Conservation (phyloP, 2,329 filamentous ascomycete genomes). For the Xylaria digitata region DNA sequence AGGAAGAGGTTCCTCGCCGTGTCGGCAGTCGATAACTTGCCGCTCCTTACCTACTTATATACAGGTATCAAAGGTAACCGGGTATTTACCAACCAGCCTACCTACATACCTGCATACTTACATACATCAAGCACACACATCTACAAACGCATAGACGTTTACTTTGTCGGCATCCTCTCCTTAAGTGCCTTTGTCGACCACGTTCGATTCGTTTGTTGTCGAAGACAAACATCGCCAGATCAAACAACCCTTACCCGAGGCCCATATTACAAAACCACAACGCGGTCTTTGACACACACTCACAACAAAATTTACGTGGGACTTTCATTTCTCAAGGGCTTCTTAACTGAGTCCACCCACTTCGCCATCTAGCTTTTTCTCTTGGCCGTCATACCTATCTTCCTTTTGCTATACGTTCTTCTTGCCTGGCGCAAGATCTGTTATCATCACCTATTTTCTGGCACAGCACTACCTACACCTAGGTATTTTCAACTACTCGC, state of each 20-base stretch:
- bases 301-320: conserved; percentile 12
- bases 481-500: conserved; percentile 10
- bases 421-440: conserved; percentile 45
- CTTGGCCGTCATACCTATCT: conserved; percentile 23
- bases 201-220: conserved; percentile 35
- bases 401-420: conserved; percentile 17
- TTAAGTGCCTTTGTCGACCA: conserved; percentile 34
- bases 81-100: neutral
- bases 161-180: conserved; percentile 10
- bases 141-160: neutral
- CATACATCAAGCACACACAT: conserved; percentile 4
- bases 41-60: conserved; percentile 50
- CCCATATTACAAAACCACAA: conserved; percentile 30
- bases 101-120: neutral
- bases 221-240: conserved; percentile 17
- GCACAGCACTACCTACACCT: conserved; percentile 1
- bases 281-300: conserved; percentile 33
- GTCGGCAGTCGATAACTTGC: conserved; percentile 33
- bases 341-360: neutral
- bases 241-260: conserved; percentile 12
- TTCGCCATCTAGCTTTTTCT: conserved; percentile 1
- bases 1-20: conserved; percentile 16
- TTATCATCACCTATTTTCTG: conserved; percentile 9
- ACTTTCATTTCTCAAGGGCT: conserved; percentile 25
- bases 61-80: neutral